phyloP scores from a whole-genome alignment of 768 basidiomycete species.

The Royoungia palumana region DNA sequence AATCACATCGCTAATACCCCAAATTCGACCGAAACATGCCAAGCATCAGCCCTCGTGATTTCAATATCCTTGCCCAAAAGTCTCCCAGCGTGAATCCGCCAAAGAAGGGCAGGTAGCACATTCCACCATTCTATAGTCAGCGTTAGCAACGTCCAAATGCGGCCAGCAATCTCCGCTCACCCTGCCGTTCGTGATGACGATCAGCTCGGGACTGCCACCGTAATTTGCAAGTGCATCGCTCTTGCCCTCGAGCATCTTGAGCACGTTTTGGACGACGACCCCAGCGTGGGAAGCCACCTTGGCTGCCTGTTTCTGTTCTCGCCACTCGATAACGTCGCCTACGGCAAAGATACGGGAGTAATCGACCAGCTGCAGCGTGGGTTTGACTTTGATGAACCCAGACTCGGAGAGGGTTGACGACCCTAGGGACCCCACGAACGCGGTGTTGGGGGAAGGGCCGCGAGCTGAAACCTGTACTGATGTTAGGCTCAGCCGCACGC shows the following conservation, averaged over 20 bases:
- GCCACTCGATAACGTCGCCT: constrained; percentile 63
- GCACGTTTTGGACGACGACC: constrained; percentile 48
- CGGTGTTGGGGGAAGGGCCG: constrained; percentile 49
- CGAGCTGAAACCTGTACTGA: constrained; percentile 24
- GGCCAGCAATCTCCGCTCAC: constrained; percentile 30
- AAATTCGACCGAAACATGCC: constrained; percentile 26
- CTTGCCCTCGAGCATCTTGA: constrained; percentile 40
- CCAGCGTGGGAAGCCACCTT: constrained; percentile 45
- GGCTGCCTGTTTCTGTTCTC: constrained; percentile 57
- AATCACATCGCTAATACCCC: constrained; percentile 20
- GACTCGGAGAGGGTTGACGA: constrained; percentile 31
- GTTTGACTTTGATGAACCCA: constrained; percentile 48
- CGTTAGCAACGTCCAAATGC: constrained; percentile 1
- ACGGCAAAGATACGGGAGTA: constrained; percentile 58
- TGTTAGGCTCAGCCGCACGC: neutral
- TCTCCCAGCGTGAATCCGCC: constrained; percentile 46
- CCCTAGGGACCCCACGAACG: constrained; percentile 47
- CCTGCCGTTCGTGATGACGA: constrained; percentile 53
- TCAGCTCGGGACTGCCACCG: constrained; percentile 49
- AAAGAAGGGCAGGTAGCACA: constrained; percentile 37
- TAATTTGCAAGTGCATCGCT: constrained; percentile 38
- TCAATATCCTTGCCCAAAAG: constrained; percentile 40
- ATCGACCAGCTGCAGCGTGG: constrained; percentile 53
- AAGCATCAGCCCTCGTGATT: constrained; percentile 35
- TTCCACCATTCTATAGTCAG: constrained; percentile 37